These are phyloP conservation scores for Ophiostoma himal-ulmi DNA, from an alignment of 2,329 filamentous ascomycete genomes.

Conservation along the genomic window DNA sequence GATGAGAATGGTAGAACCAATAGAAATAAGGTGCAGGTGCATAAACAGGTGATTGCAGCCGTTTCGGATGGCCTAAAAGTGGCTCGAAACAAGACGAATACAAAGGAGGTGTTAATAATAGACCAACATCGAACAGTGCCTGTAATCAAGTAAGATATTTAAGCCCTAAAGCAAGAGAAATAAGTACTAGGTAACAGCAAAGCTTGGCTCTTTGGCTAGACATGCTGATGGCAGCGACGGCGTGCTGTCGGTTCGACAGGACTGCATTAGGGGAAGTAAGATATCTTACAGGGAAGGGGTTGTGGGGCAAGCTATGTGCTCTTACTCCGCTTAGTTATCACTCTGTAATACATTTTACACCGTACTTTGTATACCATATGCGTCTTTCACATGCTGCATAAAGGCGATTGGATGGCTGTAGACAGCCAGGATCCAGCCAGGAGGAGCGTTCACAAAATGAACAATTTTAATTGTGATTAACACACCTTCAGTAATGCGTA, in stretches of 20 bases:
- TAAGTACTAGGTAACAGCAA: neutral
- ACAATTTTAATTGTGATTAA: constrained; percentile 3
- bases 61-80: constrained; percentile 5
- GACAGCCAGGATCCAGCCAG: neutral
- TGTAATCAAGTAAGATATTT: too few relatives aligned
- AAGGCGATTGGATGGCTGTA: constrained; percentile 3
- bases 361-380: neutral
- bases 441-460: constrained; percentile 7
- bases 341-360: neutral
- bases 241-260: neutral
- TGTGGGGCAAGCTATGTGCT: neutral
- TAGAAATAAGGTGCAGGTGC: neutral
- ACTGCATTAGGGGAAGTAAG: constrained; percentile 2
- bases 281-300: neutral
- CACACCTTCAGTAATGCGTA: neutral
- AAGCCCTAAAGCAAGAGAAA: neutral
- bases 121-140: neutral
- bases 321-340: neutral
- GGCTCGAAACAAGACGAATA: neutral
- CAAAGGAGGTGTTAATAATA: neutral
- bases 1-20: too few relatives aligned
- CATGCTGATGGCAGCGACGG: neutral
- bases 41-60: neutral
- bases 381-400: constrained; percentile 1
- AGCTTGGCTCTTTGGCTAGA: neutral